Percentiles rank a stretch among this genome's conserved stretches.
Evolutionary conservation across 345 rosid species (phyloP).

Genomic region (Citrus trifoliata): DNA sequence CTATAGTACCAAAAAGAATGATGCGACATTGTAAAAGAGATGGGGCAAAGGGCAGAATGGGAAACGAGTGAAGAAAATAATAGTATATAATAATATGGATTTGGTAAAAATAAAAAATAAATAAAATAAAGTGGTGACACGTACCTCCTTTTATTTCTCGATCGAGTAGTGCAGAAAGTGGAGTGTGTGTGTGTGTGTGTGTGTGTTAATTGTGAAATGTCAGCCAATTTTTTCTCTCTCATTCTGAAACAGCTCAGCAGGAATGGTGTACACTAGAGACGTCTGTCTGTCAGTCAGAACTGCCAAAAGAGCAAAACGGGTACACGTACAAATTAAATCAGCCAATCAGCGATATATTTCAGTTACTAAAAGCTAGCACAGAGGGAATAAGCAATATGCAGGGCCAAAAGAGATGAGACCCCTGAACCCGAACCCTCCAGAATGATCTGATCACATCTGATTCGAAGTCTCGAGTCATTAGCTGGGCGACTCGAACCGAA

Average conservation of each 20-base stretch:
- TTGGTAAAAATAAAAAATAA: no score
- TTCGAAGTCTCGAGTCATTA: neutral
- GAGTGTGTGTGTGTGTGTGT: no score
- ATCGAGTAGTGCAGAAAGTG: no score
- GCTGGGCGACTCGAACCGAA: neutral
- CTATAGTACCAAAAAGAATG: no score
- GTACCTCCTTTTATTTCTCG: neutral
- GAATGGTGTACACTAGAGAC: neutral
- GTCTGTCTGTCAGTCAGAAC: neutral
- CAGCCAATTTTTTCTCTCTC: neutral
- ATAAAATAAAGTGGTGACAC: constrained; percentile 3
- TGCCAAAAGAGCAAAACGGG: neutral
- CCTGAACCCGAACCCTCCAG: no score
- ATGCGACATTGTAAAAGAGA: neutral
- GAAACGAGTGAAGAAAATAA: neutral
- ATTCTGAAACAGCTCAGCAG: constrained; percentile 3
- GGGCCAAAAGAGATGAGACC: neutral
- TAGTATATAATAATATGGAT: no score
- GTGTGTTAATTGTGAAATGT: neutral
- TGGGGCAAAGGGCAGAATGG: constrained; percentile 7
- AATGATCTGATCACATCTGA: no score
- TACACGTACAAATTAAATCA: neutral
- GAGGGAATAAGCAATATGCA: neutral
- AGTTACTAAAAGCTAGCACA: neutral
- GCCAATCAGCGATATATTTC: neutral